These are phyloP conservation scores for Rusavskia elegans DNA, from an alignment of 495 filamentous ascomycete genomes.

Conservation along the genomic window DNA sequence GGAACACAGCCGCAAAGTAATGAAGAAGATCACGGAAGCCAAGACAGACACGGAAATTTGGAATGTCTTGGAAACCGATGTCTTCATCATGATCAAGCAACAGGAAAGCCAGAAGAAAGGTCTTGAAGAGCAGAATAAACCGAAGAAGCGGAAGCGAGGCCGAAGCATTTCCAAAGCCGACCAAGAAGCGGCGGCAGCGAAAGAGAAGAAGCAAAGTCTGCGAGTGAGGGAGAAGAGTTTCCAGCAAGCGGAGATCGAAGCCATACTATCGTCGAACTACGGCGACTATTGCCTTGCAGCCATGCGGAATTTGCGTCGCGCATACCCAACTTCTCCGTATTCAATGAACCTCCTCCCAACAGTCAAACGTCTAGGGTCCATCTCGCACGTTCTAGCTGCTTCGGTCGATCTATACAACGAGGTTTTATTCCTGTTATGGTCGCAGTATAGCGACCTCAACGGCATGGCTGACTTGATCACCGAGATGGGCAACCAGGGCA, in stretches of 20 bases:
- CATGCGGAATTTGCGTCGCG: conserved; percentile 42
- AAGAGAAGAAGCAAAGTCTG: background rate
- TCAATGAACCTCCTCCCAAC: conserved; percentile 47
- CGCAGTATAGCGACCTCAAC: conserved; percentile 40
- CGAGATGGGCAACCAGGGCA: conserved; percentile 63
- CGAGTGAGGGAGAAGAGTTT: background rate
- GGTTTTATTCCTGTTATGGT: conserved; percentile 48
- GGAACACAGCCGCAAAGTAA: conserved; percentile 18
- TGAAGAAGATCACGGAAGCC: conserved; percentile 29
- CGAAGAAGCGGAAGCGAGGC: conserved; percentile 5
- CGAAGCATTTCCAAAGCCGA: conserved; percentile 1
- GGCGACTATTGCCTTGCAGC: conserved; percentile 46
- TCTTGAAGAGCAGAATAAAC: too few relatives aligned
- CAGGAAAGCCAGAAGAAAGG: conserved; percentile 17
- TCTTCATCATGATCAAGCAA: conserved; percentile 45
- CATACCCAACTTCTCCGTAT: conserved; percentile 46
- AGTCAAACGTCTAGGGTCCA: conserved; percentile 52
- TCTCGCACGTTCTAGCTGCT: conserved; percentile 57
- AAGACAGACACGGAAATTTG: conserved; percentile 53
- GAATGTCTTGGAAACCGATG: conserved; percentile 50
- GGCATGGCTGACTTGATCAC: conserved; percentile 44
- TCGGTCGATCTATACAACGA: conserved; percentile 63
- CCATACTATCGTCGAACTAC: conserved; percentile 50
- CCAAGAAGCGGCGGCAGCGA: conserved; percentile 2
- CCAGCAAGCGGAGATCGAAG: conserved; percentile 16